A percentile compares a stretch with the other conserved stretches of the same genome.
Evolutionary conservation across 2,329 filamentous ascomycete species (phyloP).

Genomic region (Mycosphaerella arachidis): DNA sequence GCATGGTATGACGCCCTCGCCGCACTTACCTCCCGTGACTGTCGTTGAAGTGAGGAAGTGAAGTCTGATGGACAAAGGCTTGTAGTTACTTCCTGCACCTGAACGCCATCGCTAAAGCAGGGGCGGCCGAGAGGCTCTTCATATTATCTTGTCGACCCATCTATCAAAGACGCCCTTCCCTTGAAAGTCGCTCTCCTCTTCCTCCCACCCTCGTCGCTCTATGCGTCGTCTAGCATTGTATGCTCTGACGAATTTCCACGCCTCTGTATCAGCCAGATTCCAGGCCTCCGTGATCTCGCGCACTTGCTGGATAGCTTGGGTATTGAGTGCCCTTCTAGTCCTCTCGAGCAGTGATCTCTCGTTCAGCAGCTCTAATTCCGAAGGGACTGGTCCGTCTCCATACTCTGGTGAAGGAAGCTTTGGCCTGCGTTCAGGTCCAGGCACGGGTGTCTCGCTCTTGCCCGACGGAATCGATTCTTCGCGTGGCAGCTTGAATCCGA

Average conservation of each 20-base stretch:
- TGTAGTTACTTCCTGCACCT: not conserved
- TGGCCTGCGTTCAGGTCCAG: constrained; percentile 53
- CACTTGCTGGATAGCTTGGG: constrained; percentile 24
- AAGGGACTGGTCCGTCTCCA: constrained; percentile 49
- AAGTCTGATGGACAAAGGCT: no score
- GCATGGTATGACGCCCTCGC: no score
- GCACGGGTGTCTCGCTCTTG: constrained; percentile 55
- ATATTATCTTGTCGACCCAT: constrained; percentile 30
- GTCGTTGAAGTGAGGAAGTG: no score
- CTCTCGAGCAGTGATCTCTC: constrained; percentile 54
- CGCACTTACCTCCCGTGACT: no score
- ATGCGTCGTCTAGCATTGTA: constrained; percentile 59
- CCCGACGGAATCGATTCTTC: constrained; percentile 47
- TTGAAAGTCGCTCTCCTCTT: constrained; percentile 61
- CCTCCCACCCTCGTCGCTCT: constrained; percentile 65
- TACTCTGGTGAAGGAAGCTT: constrained; percentile 43
- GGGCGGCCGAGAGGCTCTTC: not conserved
- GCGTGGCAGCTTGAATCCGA: constrained; percentile 76
- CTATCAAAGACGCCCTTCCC: constrained; percentile 47
- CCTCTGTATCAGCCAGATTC: constrained; percentile 67
- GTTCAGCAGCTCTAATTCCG: constrained; percentile 49
- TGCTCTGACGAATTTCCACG: constrained; percentile 69
- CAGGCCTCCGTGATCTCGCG: constrained; percentile 47
- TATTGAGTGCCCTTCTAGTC: constrained; percentile 22
- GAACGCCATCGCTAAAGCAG: constrained; percentile 10